Base-by-base conservation (phyloP, 164 flowering plant species). In the Aristolochia californica region DNA sequence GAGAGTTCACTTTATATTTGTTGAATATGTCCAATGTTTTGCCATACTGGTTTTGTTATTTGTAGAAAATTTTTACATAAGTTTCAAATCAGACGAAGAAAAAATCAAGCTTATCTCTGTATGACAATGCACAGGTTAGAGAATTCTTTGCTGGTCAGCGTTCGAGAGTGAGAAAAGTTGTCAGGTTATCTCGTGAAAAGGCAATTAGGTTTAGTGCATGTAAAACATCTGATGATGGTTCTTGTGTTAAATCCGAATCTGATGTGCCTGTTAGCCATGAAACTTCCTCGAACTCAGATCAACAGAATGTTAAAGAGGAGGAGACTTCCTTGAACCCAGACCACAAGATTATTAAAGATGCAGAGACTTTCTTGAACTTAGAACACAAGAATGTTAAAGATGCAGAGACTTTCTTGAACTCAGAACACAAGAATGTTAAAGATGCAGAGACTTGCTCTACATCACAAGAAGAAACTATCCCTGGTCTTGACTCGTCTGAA, bases 141-240 rank as follows among this genome's bases (percentile, higher is more conserved):
- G 96, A 94, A 13, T 94, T 79, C 68, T 94, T 94, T 74, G 67
- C 75, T 44, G 72, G 81, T 73, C 99, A 90, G 67, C 84, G 88
- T 23, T 55, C 91, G 40, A 82, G 95, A 71, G 91, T 94, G 56
- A 81, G 95, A 69, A 85, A 71, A 60, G 60, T 77, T 58, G 87
- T 78, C 11, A 78, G 83, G 17, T 54, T 83, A 57, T 75, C 95
- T 27, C 77, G 76, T 62, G 96, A 87, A 68, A 83, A 77, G 69
- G 82, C 80, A 16, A 60, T 66, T 54, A 77, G 58, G 65, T 67
- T 78, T 45, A 63, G 60, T 53, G 48, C 61, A 27, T 24, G 59
- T 56, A 59, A 65, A 55, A 70, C 59, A 53, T 55, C 61, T 48
- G 71, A 62, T 17, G 80, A 72, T 61, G 84, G 64, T 23, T 51